These are phyloP conservation scores for Neurospora sp. DNA, from an alignment of 495 filamentous ascomycete genomes.

Conservation along the genomic window DNA sequence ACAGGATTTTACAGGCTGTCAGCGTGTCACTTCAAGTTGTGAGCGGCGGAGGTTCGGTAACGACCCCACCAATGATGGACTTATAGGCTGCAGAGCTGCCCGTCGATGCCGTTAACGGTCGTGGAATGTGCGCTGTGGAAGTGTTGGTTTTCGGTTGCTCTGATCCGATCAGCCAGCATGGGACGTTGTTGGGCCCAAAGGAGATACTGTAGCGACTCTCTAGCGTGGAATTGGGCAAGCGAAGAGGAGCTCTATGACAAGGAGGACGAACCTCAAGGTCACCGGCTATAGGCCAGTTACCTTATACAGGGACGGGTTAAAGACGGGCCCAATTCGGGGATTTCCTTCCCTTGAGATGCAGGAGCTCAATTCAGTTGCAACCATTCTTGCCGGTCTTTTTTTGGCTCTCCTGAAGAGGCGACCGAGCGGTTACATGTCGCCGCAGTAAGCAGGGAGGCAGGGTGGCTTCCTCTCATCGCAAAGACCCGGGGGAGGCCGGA, in stretches of 20 bases:
- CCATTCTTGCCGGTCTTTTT: neutral
- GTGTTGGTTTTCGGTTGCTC: slow-evolving; percentile 6
- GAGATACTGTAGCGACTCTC: neutral
- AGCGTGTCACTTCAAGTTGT: neutral
- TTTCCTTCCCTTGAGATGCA: neutral
- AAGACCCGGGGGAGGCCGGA: neutral
- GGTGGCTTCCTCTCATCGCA: neutral
- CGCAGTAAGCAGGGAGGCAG: neutral
- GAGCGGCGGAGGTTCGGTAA: neutral
- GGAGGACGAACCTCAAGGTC: neutral
- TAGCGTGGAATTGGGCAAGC: neutral
- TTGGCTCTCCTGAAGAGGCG: neutral
- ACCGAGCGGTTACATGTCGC: neutral
- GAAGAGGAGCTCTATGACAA: neutral
- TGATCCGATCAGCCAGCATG: slow-evolving; percentile 11
- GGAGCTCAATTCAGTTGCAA: neutral
- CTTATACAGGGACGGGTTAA: neutral
- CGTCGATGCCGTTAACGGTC: slow-evolving; percentile 9
- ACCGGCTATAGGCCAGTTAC: neutral
- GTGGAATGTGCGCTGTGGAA: neutral
- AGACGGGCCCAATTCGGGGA: neutral
- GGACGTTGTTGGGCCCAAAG: neutral
- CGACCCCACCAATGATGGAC: neutral
- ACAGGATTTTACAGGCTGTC: neutral
- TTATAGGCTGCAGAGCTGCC: neutral